Percentiles rank a stretch among this genome's conserved stretches.
These are phyloP conservation scores for Lipomyces sp. DNA, from an alignment of 805 yeast genomes.

Conservation along the genomic window DNA sequence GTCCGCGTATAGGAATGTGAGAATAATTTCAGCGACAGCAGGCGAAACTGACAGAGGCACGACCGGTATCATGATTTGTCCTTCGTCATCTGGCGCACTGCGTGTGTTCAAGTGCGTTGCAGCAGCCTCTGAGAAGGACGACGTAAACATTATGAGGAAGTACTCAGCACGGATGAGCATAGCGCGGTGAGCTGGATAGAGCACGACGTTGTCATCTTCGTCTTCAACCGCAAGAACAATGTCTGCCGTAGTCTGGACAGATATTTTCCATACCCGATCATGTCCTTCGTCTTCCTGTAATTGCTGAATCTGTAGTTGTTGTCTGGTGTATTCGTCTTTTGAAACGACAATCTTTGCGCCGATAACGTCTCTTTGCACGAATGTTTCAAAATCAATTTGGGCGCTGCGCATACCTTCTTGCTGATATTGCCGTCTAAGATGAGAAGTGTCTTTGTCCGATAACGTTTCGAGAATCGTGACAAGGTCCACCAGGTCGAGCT, in stretches of 20 bases:
- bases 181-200: constrained; percentile 64
- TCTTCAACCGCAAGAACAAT: constrained; percentile 18
- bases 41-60: constrained; percentile 37
- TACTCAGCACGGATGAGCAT: constrained; percentile 60
- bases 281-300: background rate
- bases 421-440: constrained; percentile 37
- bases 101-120: background rate
- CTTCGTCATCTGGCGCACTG: constrained; percentile 25
- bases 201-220: constrained; percentile 22
- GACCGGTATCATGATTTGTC: constrained; percentile 29
- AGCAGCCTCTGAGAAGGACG: constrained; percentile 44
- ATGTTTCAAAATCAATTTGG: constrained; percentile 31
- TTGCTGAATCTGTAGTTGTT: background rate
- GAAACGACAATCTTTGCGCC: constrained; percentile 1
- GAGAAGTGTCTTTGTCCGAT: constrained; percentile 33
- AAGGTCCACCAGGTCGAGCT: constrained; percentile 41
- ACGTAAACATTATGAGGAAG: constrained; percentile 59
- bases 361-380: constrained; percentile 37
- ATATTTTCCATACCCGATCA: background rate
- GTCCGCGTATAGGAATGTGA: constrained; percentile 61
- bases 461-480: constrained; percentile 39
- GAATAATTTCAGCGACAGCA: constrained; percentile 49
- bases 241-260: constrained; percentile 29
- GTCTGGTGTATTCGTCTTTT: too few relatives aligned
- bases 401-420: constrained; percentile 38